Evolutionary conservation across 23 red algal genomes (phyloP).

Genomic region (Pyropia haitanensis): DNA sequence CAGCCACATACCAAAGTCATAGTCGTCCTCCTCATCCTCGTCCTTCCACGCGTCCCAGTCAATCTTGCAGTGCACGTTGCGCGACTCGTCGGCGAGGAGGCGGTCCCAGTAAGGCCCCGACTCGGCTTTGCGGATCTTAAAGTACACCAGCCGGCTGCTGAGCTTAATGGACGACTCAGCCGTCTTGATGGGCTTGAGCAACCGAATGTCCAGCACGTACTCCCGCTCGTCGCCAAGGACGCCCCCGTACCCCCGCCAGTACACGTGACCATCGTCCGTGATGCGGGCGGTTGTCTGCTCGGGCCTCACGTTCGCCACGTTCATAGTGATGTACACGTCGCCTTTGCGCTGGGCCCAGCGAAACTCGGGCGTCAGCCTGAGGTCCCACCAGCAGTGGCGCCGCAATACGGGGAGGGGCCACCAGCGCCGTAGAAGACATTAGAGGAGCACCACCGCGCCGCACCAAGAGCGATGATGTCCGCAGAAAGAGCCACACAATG

Average conservation of each 20-base stretch:
- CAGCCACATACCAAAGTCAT: constrained; percentile 39
- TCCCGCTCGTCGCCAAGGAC: constrained; percentile 52
- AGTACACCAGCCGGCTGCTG: constrained; percentile 39
- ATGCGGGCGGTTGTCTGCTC: constrained; percentile 36
- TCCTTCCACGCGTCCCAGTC: constrained; percentile 96
- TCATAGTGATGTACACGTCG: constrained; percentile 77
- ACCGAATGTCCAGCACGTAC: constrained; percentile 69
- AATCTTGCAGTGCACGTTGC: constrained; percentile 86
- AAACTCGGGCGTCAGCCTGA: constrained; percentile 68
- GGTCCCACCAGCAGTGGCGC: no score
- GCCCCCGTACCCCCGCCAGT: constrained; percentile 73
- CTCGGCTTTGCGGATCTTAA: constrained; percentile 76
- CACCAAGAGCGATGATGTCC: no score
- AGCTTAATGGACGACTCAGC: constrained; percentile 48
- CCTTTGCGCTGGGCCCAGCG: constrained; percentile 94
- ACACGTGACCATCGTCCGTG: constrained; percentile 63
- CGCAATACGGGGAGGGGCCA: no score
- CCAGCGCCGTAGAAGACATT: no score
- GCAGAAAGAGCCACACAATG: no score
- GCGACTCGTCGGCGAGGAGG: constrained; percentile 58
- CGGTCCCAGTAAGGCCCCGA: constrained; percentile 82
- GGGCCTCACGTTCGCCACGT: constrained; percentile 81
- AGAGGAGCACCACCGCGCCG: no score
- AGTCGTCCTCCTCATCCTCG: constrained; percentile 90
- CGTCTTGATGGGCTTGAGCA: constrained; percentile 80